Base-by-base conservation (phyloP, 495 filamentous ascomycete species). In the Tuber aestivum region DNA sequence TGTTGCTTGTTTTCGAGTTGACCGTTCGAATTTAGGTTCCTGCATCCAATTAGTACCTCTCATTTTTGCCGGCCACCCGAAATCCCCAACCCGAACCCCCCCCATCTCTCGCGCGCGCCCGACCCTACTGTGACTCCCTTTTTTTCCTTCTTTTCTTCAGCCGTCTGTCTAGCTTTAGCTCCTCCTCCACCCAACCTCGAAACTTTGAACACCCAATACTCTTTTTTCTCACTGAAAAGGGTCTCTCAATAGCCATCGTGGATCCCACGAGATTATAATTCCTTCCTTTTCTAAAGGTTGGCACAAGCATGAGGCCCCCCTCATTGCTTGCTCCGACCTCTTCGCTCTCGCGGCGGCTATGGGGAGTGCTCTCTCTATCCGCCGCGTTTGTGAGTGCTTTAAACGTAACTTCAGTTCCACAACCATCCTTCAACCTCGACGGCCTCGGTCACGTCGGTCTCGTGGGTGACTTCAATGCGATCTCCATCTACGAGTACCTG, bases 381-480 rank as follows among this genome's bases (percentile, higher is more conserved):
- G 79, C 83, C 70, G 84, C 84, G 72, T 83, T 86, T 79, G 85
- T 88, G 68, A 83, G 83, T 79, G 94, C 91, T 23, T 85, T 96
- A 81, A 88, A 86, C 42, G 94, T 95, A 83, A 89, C 87, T 61
- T 84, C 92, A 1, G 87, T 92, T 48, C 90, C 94, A 3, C 85
- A 91, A 56, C 89, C 94, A 70, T 90, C 94, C 76, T 87, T 99
- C 84, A 91, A 97, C 83, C 88, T 97, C 65, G 87, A 86, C n/a
- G 83, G 90, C 73, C 87, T 98, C 70, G 95, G 96, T 73, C 90
- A 91, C 77, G 90, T 98, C 72, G 94, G 92, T 56, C 87, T 99
- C 73, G 93, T 90, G 18, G 95, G 95, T 76, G 91, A 98, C 84
- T 99, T 98, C 83, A 88, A 91, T 82, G 91, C 93, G 50, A 92